phyloP scores from a whole-genome alignment of 2,329 filamentous ascomycete genomes.

The Neocucurbitaria cava region DNA sequence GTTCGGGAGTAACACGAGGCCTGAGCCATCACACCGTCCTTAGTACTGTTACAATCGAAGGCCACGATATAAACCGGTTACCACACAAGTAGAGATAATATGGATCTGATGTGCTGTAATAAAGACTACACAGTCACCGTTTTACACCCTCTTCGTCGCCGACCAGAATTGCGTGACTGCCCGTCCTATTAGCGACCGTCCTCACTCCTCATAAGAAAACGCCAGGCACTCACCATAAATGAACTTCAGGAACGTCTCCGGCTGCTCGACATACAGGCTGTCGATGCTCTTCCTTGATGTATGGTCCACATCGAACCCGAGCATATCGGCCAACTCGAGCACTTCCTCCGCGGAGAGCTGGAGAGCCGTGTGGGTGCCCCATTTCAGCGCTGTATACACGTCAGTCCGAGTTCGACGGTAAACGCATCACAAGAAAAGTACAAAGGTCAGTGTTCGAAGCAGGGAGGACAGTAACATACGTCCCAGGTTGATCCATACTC shows the following conservation, averaged over 20 bases:
- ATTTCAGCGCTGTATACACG: slow-evolving; percentile 12
- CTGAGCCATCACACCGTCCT: too few relatives aligned
- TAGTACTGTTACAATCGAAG: too few relatives aligned
- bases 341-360: slow-evolving; percentile 11
- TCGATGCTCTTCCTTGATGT: slow-evolving; percentile 11
- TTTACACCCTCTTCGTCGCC: slow-evolving; percentile 8
- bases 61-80: too few relatives aligned
- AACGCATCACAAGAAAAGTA: slow-evolving; percentile 3
- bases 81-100: too few relatives aligned
- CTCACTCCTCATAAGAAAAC: slow-evolving; percentile 1
- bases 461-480: slow-evolving; percentile 7
- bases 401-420: neutral
- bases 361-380: slow-evolving; percentile 11
- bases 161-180: slow-evolving; percentile 12
- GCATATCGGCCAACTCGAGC: slow-evolving; percentile 9
- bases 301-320: slow-evolving; percentile 10
- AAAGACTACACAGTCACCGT: too few relatives aligned
- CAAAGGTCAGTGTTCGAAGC: neutral
- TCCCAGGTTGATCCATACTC: slow-evolving; percentile 11
- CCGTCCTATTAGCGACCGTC: slow-evolving; percentile 1
- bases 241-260: slow-evolving; percentile 9
- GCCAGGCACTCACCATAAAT: slow-evolving; percentile 5
- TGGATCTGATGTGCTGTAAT: too few relatives aligned
- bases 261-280: slow-evolving; percentile 10
- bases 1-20: too few relatives aligned